These are phyloP conservation scores for Malus orientalis DNA, from an alignment of 306 rosid species.

Conservation along the genomic window DNA sequence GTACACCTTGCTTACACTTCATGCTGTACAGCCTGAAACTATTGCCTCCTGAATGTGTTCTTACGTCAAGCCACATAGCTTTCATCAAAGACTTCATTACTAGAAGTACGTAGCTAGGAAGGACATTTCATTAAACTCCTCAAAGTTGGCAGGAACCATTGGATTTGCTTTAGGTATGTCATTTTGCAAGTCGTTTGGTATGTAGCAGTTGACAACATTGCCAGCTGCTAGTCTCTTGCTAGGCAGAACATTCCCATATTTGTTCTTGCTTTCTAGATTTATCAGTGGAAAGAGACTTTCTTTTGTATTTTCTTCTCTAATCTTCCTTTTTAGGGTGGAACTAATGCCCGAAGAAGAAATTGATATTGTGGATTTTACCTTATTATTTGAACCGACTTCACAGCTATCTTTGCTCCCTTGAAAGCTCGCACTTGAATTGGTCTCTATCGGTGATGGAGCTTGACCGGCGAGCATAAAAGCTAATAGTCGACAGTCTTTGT, in stretches of 20 bases:
- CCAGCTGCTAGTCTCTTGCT: constrained; percentile 15
- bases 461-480: constrained; percentile 59
- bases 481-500: constrained; percentile 42
- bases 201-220: constrained; percentile 15
- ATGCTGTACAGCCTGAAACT: neutral
- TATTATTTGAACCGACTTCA: constrained; percentile 19
- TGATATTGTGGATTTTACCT: constrained; percentile 28
- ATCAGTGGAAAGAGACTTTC: constrained; percentile 25
- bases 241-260: constrained; percentile 12
- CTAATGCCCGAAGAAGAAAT: constrained; percentile 24
- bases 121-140: constrained; percentile 27
- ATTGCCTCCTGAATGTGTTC: neutral
- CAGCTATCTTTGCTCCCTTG: constrained; percentile 16
- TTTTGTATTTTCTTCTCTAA: constrained; percentile 27
- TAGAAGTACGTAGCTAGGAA: constrained; percentile 23
- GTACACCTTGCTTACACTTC: neutral
- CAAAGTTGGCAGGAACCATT: constrained; percentile 26
- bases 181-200: constrained; percentile 25
- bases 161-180: constrained; percentile 19
- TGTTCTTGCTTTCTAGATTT: constrained; percentile 17
- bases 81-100: neutral
- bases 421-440: constrained; percentile 20
- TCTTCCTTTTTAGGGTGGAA: constrained; percentile 24
- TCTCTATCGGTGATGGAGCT: constrained; percentile 27
- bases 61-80: neutral